These are phyloP conservation scores for Capronia americana DNA, from an alignment of 2,329 filamentous ascomycete genomes.

Conservation along the genomic window DNA sequence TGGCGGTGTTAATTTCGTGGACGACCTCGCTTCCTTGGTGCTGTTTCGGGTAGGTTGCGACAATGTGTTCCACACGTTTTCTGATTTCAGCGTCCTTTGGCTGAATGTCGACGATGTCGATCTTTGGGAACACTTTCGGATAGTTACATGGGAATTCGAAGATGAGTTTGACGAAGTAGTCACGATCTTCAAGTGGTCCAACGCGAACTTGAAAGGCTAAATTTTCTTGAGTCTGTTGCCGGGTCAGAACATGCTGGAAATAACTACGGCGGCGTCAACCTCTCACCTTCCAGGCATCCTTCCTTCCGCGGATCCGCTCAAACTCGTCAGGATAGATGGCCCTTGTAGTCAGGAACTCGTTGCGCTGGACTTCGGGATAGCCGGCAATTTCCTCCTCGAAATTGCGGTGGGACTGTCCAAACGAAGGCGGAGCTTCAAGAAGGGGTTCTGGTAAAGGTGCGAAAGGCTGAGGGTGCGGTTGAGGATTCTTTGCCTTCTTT, in stretches of 20 bases:
- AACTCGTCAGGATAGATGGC: slow-evolving; percentile 39
- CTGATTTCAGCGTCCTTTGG: slow-evolving; percentile 32
- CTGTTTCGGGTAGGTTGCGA: slow-evolving; percentile 28
- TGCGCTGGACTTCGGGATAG: slow-evolving; percentile 37
- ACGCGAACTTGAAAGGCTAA: slow-evolving; percentile 37
- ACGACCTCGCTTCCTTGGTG: slow-evolving; percentile 34
- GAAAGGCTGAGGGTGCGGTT: slow-evolving; percentile 17
- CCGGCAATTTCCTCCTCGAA: slow-evolving; percentile 33
- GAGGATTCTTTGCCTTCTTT: slow-evolving; percentile 26
- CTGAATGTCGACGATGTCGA: slow-evolving; percentile 35
- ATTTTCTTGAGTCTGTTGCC: slow-evolving; percentile 33
- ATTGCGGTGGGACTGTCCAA: slow-evolving; percentile 32
- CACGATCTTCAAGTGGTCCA: slow-evolving; percentile 31
- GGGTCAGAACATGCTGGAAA: background rate
- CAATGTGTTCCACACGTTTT: slow-evolving; percentile 30
- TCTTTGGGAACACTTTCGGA: slow-evolving; percentile 38
- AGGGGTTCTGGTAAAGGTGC: slow-evolving; percentile 10
- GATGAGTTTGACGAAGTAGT: slow-evolving; percentile 37
- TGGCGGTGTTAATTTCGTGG: slow-evolving; percentile 35
- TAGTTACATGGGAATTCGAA: slow-evolving; percentile 39
- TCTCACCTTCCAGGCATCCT: slow-evolving; percentile 38
- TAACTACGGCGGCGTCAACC: background rate
- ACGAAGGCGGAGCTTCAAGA: slow-evolving; percentile 24
- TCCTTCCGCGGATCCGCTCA: slow-evolving; percentile 34
- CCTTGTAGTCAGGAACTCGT: slow-evolving; percentile 37